Conservation (phyloP, 1,139 yeast species). For the Saccharomycopsis hybrid region DNA sequence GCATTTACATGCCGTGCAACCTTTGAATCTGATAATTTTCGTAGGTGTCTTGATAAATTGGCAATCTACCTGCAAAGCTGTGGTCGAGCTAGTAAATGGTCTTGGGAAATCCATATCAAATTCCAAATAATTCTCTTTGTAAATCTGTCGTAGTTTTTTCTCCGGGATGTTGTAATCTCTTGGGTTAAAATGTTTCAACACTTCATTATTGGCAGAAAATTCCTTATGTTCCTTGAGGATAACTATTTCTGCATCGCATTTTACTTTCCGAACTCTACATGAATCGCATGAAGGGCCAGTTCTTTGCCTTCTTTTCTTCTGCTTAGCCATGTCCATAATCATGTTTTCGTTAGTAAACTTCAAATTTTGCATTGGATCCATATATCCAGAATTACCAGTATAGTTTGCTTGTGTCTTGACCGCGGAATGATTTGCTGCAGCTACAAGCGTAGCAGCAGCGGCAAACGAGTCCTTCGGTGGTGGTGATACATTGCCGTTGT, state of each 20-base stretch:
- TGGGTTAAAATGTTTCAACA: slow-evolving; percentile 14
- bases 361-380: background rate
- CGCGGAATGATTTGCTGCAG: too few species aligned
- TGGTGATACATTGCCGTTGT: too few species aligned
- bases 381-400: background rate
- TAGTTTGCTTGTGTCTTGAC: background rate
- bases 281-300: slow-evolving; percentile 72
- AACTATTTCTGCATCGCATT: slow-evolving; percentile 50
- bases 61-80: too few species aligned
- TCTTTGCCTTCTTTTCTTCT: slow-evolving; percentile 40
- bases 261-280: slow-evolving; percentile 66
- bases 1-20: slow-evolving; percentile 43
- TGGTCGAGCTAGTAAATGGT: too few species aligned
- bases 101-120: slow-evolving; percentile 1
- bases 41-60: slow-evolving; percentile 23
- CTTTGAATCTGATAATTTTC: slow-evolving; percentile 42
- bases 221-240: slow-evolving; percentile 12
- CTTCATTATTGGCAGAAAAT: background rate
- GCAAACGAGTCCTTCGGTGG: too few species aligned
- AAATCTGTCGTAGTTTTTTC: slow-evolving; percentile 3
- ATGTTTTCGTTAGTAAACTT: slow-evolving; percentile 3
- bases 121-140: slow-evolving; percentile 5
- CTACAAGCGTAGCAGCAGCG: too few species aligned
- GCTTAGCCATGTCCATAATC: background rate
- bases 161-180: slow-evolving; percentile 8